A percentile compares a stretch with the other conserved stretches of the same genome.
phyloP scores from a whole-genome alignment of 352 stramenopile genomes.

The Pythium vanterpoolii region DNA sequence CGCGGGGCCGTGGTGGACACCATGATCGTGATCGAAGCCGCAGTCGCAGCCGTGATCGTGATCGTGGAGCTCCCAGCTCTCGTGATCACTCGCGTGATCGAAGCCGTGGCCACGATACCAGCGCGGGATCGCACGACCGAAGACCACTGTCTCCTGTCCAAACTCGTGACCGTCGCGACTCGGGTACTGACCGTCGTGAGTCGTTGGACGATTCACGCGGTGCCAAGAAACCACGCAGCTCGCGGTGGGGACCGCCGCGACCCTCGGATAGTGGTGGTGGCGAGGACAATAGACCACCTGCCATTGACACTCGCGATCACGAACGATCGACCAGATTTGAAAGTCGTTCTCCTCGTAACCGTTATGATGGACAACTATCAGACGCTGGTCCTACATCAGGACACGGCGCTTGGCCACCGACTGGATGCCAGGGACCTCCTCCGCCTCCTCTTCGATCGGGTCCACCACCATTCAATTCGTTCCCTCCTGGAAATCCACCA shows the following conservation, averaged over 20 bases:
- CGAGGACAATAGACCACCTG: slow-evolving; percentile 38
- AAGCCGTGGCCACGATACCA: slow-evolving; percentile 26
- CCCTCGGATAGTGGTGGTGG: slow-evolving; percentile 19
- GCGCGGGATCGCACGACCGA: slow-evolving; percentile 24
- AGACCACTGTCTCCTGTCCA: slow-evolving; percentile 14
- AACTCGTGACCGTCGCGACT: slow-evolving; percentile 24
- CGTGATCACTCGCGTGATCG: slow-evolving; percentile 5
- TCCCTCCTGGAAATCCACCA: slow-evolving; percentile 5
- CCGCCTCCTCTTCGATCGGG: slow-evolving; percentile 16
- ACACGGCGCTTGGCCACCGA: slow-evolving; percentile 8
- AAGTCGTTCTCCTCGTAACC: slow-evolving; percentile 26
- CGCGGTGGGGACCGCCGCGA: slow-evolving; percentile 61
- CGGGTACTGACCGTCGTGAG: slow-evolving; percentile 23
- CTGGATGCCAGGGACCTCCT: slow-evolving; percentile 22
- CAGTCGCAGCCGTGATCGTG: slow-evolving; percentile 9
- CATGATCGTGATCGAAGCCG: slow-evolving; percentile 6
- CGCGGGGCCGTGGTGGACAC: not conserved
- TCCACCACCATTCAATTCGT: slow-evolving; percentile 8
- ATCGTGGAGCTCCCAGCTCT: not conserved
- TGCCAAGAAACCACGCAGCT: slow-evolving; percentile 60
- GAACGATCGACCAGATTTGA: slow-evolving; percentile 22
- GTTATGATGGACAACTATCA: slow-evolving; percentile 22
- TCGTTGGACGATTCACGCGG: slow-evolving; percentile 39
- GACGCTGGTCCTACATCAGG: slow-evolving; percentile 6
- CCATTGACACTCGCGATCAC: slow-evolving; percentile 41